Base-by-base conservation (phyloP, 2,329 filamentous ascomycete species). In the Penicillium verrucosum region DNA sequence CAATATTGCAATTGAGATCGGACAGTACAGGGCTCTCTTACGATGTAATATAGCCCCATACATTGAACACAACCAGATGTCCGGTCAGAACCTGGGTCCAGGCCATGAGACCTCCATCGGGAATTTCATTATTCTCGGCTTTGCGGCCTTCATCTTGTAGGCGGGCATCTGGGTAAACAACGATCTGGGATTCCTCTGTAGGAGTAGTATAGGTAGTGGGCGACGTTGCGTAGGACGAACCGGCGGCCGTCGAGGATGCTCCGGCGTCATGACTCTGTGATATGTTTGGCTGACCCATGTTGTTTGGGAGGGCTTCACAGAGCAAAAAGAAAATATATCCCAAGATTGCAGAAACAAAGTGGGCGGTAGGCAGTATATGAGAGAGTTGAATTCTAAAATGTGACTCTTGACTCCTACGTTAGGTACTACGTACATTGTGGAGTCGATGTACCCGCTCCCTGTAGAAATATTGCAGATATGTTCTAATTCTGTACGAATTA, bases 41-140 rank as follows among this genome's bases (percentile, higher is more conserved):
- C 54, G 54, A 56, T 30, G 54, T 56, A 29, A 56, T 56, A 36
- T 56, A 56, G 41, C 54, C 54, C 54, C 54, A 56, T 36, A 56
- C 63, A 32, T 68, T 68, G 53, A 63, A 61, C 16, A 72, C 61
- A 29, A 71, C 59, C 11, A 74, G 51, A 36, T 73, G 70, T 4
- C 55, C 63, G 37, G 63, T 64, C n/a, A 68, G 23, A 3, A 68
- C 69, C 48, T 73, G 71, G 1, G 62, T 62, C 70, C 71, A 73
- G 23, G 70, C 71, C 32, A 37, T 29, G 5, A 65, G 34, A 9
- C 70, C 71, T 14, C 71, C 70, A 53, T 73, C 69, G 8, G 70
- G 69, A 4, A 56, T 46, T 8, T 46, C 36, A 30, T 52, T 52
- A n/a, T 56, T 56, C 21, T 52, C 48, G 1, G 27, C 21, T 34